Evolutionary conservation across 495 filamentous ascomycete genomes (phyloP).

Genomic region (Cenococcum geophilum): DNA sequence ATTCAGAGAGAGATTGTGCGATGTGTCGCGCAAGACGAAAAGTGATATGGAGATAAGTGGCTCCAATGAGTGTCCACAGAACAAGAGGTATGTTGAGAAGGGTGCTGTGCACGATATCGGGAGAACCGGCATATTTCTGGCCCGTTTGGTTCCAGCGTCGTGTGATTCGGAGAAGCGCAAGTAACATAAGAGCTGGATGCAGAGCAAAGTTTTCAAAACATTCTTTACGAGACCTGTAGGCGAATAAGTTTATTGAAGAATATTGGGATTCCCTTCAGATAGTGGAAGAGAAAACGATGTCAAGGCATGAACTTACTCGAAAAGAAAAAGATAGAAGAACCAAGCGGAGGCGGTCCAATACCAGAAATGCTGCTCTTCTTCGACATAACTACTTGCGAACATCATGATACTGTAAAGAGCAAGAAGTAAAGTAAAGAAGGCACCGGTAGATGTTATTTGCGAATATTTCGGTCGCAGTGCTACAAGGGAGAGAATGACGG

Average conservation of each 20-base stretch:
- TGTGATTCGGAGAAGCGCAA: slow-evolving; percentile 48
- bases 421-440: slow-evolving; percentile 41
- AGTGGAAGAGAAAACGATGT: not conserved
- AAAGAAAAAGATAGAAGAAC: slow-evolving; percentile 45
- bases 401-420: slow-evolving; percentile 75
- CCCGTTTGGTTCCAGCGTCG: slow-evolving; percentile 94
- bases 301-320: not conserved
- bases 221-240: slow-evolving; percentile 17
- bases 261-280: not conserved
- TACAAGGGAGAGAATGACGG: slow-evolving; percentile 38
- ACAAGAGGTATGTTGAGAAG: slow-evolving; percentile 52
- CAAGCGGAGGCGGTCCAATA: slow-evolving; percentile 83
- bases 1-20: slow-evolving; percentile 10
- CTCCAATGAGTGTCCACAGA: slow-evolving; percentile 69
- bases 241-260: not conserved
- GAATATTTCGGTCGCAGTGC: slow-evolving; percentile 12
- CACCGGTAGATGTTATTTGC: slow-evolving; percentile 20
- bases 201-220: slow-evolving; percentile 18
- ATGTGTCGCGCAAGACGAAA: slow-evolving; percentile 18
- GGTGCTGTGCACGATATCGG: slow-evolving; percentile 71
- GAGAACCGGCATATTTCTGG: slow-evolving; percentile 82
- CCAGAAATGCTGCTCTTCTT: slow-evolving; percentile 98
- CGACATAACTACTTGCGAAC: slow-evolving; percentile 96
- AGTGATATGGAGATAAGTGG: slow-evolving; percentile 54
- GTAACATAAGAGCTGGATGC: slow-evolving; percentile 38